Percentiles rank a stretch among this genome's conserved stretches.
Evolutionary conservation across 345 rosid species (phyloP).

Genomic region (Moricandia moricandioides): DNA sequence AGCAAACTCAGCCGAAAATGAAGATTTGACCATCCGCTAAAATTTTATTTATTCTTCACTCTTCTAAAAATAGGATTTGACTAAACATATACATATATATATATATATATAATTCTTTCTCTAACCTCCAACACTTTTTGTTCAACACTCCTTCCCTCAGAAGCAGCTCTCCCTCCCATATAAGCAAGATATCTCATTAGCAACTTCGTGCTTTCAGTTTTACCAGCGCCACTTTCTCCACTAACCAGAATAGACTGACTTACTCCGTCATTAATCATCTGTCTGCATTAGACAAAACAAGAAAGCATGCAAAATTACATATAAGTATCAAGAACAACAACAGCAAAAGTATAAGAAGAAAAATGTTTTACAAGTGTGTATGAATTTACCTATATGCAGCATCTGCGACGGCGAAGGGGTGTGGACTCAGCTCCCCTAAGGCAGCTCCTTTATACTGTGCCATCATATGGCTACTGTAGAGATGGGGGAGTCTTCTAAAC

Average conservation of each 20-base stretch:
- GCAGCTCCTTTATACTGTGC: constrained; percentile 94
- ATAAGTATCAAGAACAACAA: not conserved
- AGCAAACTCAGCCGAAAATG: constrained; percentile 1
- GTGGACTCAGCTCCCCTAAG: constrained; percentile 96
- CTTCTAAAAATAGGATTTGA: constrained; percentile 14
- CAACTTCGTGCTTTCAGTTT: constrained; percentile 96
- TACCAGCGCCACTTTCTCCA: constrained; percentile 99
- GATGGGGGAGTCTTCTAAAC: constrained; percentile 91
- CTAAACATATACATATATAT: not conserved
- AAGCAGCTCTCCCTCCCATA: constrained; percentile 98
- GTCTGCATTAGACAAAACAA: constrained; percentile 45
- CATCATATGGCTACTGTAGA: constrained; percentile 97
- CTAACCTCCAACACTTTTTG: constrained; percentile 97
- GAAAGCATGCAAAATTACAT: not conserved
- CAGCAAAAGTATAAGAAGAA: not conserved
- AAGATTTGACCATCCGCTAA: constrained; percentile 8
- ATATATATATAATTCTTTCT: not conserved
- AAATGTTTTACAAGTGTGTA: not conserved
- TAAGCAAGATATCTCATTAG: constrained; percentile 99
- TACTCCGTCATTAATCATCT: constrained; percentile 84
- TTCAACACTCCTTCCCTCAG: constrained; percentile 95
- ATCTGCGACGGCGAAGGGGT: constrained; percentile 98
- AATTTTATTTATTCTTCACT: constrained; percentile 2
- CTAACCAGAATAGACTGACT: constrained; percentile 97
- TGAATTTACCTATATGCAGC: constrained; percentile 80